Percentiles rank a stretch among this genome's conserved stretches.
Conservation (phyloP, 2,329 filamentous ascomycete species). For the Xylariaceae sp. region DNA sequence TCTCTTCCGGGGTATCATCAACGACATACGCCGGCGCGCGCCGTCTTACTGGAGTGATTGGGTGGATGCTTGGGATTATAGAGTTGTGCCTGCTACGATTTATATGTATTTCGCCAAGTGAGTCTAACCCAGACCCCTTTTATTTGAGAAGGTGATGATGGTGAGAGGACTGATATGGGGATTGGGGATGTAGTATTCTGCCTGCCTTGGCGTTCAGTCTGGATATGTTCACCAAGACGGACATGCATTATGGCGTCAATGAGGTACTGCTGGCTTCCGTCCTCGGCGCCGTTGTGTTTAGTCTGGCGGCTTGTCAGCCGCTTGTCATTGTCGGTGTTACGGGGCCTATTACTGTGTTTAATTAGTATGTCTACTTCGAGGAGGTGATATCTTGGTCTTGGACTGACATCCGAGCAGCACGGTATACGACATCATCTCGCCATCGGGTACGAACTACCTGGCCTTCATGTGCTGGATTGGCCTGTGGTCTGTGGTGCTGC, state of each 20-base stretch:
- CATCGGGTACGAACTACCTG: slow-evolving; percentile 75
- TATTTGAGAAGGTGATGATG: neutral
- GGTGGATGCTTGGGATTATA: slow-evolving; percentile 85
- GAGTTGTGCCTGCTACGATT: slow-evolving; percentile 78
- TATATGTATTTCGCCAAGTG: slow-evolving; percentile 98
- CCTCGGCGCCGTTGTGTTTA: slow-evolving; percentile 76
- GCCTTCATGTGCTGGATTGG: slow-evolving; percentile 92
- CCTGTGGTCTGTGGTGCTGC: slow-evolving; percentile 80
- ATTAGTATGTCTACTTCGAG: slow-evolving; percentile 55
- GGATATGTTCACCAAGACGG: slow-evolving; percentile 88
- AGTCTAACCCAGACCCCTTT: slow-evolving; percentile 17
- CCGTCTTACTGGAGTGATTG: slow-evolving; percentile 82
- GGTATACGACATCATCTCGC: slow-evolving; percentile 81
- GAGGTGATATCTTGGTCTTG: neutral
- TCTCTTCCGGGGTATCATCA: slow-evolving; percentile 73
- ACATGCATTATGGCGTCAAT: slow-evolving; percentile 82
- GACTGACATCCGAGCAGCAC: slow-evolving; percentile 46
- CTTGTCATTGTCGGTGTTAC: slow-evolving; percentile 89
- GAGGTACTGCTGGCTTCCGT: slow-evolving; percentile 86
- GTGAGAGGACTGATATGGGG: neutral
- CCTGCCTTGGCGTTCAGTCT: slow-evolving; percentile 85
- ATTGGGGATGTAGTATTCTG: slow-evolving; percentile 58
- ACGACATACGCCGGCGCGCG: slow-evolving; percentile 68
- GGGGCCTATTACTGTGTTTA: slow-evolving; percentile 88
- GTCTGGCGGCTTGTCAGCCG: slow-evolving; percentile 75